phyloP scores from a whole-genome alignment of 1,284 basidiomycete species.

The Fomitiporia mediterranea region DNA sequence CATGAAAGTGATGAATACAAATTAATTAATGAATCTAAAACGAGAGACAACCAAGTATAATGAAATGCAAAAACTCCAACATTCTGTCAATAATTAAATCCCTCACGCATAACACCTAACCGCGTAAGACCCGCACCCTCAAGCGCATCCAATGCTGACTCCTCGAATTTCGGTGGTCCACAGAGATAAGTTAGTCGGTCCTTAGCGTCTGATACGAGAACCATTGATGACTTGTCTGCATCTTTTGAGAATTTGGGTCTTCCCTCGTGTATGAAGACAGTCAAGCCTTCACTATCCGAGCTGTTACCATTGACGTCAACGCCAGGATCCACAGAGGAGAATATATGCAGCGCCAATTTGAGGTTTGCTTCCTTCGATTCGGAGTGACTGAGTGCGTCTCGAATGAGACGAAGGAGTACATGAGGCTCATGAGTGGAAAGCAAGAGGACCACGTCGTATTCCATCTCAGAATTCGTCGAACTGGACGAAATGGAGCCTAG shows the following conservation, averaged over 20 bases:
- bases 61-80: not conserved
- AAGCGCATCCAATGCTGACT: constrained; percentile 29
- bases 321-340: constrained; percentile 20
- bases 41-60: not conserved
- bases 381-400: constrained; percentile 25
- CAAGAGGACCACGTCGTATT: constrained; percentile 36
- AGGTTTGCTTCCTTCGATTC: constrained; percentile 11
- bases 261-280: constrained; percentile 24
- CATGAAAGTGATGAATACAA: too few relatives aligned
- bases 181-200: constrained; percentile 33
- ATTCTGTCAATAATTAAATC: constrained; percentile 35
- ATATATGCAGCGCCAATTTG: constrained; percentile 23
- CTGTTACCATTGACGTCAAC: not conserved
- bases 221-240: constrained; percentile 13
- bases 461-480: constrained; percentile 14
- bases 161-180: constrained; percentile 37
- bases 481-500: constrained; percentile 29
- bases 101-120: constrained; percentile 31
- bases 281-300: too few relatives aligned
- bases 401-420: constrained; percentile 37
- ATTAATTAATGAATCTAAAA: not conserved
- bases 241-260: constrained; percentile 16
- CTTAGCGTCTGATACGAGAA: constrained; percentile 15
- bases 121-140: constrained; percentile 28
- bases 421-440: constrained; percentile 48